Evolutionary conservation across 192 early-diverging fungal species (phyloP), one percentile per base, ranked within the genome.

Genomic region (Backusella parvicylindrica): DNA sequence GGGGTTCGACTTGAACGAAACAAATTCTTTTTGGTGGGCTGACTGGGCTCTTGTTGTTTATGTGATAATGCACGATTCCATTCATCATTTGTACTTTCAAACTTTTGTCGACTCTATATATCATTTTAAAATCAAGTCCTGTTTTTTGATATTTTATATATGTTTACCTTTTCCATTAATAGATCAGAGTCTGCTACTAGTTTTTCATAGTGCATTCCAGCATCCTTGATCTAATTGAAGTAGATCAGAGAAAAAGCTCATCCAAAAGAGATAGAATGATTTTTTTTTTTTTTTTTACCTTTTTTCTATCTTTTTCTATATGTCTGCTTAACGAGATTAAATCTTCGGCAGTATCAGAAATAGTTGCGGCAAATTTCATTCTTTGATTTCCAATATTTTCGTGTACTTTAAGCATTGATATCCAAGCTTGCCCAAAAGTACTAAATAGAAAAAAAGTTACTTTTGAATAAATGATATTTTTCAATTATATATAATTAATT

Each of bases 311-410:
- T 33, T 90, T 82, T 74, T 95, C 94, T 3, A 91, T 93, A 63
- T 95, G 91, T 84, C 93, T 95, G 71, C 85, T 84, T 3, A 93
- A 80, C 0, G 86, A 79, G 70, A 85, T 82, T 64, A 97, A 76
- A 41, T 96, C 93, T 16, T 99, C 97, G 21, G 94, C 89, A 68
- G 95, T 85, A 43, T 94, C 92, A 6, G 83, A 73, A 37, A 96
- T 84, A 16, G 85, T 84, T 9, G 83, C 79, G 1, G 95, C 84
- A 75, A 96, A 92, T 76, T 94, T 91, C 68, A 95, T 79, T 9
- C 92, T 85, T 71, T 93, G 92, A 70, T 93, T 88, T 8, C 92
- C 97, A 60, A 96, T 79, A 6, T 88, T 86, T 74, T 95, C 95
- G 82, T 99, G 96, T 37, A 97, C 85, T 65, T 91, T 89, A 35